Conservation (phyloP, 768 basidiomycete genomes). For the Auricularia cornea region DNA sequence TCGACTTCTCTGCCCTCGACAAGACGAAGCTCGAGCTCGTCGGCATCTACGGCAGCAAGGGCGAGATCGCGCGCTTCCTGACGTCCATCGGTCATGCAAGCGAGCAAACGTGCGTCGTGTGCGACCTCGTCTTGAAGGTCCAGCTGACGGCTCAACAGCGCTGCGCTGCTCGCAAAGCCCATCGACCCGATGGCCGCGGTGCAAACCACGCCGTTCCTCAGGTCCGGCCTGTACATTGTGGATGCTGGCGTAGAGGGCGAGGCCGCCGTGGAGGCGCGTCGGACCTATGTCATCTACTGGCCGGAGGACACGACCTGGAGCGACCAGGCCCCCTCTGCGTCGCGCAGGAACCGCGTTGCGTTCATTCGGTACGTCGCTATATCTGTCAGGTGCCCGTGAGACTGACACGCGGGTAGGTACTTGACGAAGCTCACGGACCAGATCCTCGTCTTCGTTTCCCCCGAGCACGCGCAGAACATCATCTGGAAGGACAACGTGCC, state of each 20-base stretch:
- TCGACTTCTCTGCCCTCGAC: conserved; percentile 49
- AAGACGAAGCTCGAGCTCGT: conserved; percentile 36
- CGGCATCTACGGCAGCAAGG: conserved; percentile 50
- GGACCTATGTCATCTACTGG: conserved; percentile 49
- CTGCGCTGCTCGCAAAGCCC: not conserved
- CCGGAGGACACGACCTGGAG: conserved; percentile 54
- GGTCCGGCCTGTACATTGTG: conserved; percentile 45
- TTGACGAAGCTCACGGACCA: conserved; percentile 54
- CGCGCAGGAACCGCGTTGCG: conserved; percentile 45
- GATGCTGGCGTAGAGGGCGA: conserved; percentile 11
- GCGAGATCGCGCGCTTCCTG: conserved; percentile 41
- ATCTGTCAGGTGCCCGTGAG: not conserved
- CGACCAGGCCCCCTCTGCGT: conserved; percentile 36
- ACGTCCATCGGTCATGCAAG: conserved; percentile 28
- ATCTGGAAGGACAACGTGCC: conserved; percentile 27
- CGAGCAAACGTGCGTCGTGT: conserved; percentile 29
- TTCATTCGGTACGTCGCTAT: conserved; percentile 45
- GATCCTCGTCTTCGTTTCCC: conserved; percentile 40
- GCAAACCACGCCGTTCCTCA: conserved; percentile 20
- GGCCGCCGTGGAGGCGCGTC: conserved; percentile 13
- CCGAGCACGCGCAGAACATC: conserved; percentile 36
- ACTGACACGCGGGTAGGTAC: conserved; percentile 31
- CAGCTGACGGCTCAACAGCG: not conserved
- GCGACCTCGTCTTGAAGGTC: not conserved
- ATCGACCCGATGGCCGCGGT: not conserved